Conservation (phyloP, 139 green algal genomes). For the Micractinium conductrix region DNA sequence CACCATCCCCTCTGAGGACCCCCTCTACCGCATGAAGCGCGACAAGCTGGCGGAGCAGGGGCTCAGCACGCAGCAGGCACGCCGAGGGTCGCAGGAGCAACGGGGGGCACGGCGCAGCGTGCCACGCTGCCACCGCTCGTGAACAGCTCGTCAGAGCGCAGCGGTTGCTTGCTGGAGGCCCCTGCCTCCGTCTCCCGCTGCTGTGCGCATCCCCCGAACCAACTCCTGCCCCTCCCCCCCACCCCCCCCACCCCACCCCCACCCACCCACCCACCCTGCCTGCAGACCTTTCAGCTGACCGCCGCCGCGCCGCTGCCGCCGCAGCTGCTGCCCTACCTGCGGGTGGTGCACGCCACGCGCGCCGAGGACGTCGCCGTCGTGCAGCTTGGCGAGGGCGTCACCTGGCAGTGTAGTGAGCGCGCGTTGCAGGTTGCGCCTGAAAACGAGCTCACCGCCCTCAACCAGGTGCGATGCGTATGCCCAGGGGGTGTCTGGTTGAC, state of each 20-base stretch:
- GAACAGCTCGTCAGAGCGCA: background rate
- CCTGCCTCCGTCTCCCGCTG: background rate
- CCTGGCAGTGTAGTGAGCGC: no score
- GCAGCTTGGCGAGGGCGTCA: constrained; percentile 44
- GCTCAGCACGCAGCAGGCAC: constrained; percentile 60
- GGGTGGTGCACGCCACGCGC: constrained; percentile 69
- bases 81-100: background rate
- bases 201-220: background rate
- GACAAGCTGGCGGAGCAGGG: constrained; percentile 63
- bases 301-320: constrained; percentile 56
- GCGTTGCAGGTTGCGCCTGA: constrained; percentile 38
- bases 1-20: constrained; percentile 71
- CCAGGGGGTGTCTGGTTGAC: background rate
- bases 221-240: background rate
- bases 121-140: no score
- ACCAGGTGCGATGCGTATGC: no score
- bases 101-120: background rate
- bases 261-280: background rate
- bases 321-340: constrained; percentile 82
- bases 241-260: background rate
- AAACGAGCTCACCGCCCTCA: constrained; percentile 63
- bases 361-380: constrained; percentile 51
- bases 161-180: no score
- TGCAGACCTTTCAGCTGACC: constrained; percentile 61
- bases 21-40: constrained; percentile 86